Evolutionary conservation across 2,329 filamentous ascomycete species (phyloP).

Genomic region (Ophiostoma australiae): DNA sequence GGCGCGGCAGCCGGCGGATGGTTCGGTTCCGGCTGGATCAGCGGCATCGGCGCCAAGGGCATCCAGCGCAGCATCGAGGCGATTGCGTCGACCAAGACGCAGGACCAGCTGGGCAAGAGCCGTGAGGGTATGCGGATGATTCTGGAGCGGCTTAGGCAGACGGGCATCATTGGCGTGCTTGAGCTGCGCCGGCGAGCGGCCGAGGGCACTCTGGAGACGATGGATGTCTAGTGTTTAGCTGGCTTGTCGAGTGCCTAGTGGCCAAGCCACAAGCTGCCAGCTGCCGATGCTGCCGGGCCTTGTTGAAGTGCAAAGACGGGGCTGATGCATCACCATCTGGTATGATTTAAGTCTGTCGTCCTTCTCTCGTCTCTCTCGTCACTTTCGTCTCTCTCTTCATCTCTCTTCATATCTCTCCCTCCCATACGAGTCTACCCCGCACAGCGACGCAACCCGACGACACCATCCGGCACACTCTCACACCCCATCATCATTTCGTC

Average conservation of each 20-base stretch:
- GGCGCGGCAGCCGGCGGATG: slow-evolving; percentile 26
- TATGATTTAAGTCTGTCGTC: not conserved
- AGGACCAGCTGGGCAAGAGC: slow-evolving; percentile 73
- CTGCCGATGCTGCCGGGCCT: not conserved
- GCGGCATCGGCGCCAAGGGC: slow-evolving; percentile 60
- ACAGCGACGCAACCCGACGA: slow-evolving; percentile 1
- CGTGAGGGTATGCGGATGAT: slow-evolving; percentile 80
- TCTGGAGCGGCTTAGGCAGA: slow-evolving; percentile 61
- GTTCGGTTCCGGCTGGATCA: slow-evolving; percentile 41
- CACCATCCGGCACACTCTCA: not conserved
- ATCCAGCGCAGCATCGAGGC: slow-evolving; percentile 75
- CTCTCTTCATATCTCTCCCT: not conserved
- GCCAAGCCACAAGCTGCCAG: not conserved
- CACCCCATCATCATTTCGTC: not conserved
- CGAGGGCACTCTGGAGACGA: slow-evolving; percentile 34
- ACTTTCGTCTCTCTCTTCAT: not conserved
- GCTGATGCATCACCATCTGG: not conserved
- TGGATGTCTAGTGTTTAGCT: not conserved
- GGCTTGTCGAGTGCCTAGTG: not conserved
- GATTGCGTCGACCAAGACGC: slow-evolving; percentile 70
- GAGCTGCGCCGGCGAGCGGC: slow-evolving; percentile 48
- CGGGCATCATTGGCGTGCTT: slow-evolving; percentile 53
- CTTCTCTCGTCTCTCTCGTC: not conserved
- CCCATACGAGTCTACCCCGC: slow-evolving; percentile 10
- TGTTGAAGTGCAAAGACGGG: not conserved